Evolutionary conservation across 1,284 basidiomycete species (phyloP).

Genomic region (Ustilago sp.): DNA sequence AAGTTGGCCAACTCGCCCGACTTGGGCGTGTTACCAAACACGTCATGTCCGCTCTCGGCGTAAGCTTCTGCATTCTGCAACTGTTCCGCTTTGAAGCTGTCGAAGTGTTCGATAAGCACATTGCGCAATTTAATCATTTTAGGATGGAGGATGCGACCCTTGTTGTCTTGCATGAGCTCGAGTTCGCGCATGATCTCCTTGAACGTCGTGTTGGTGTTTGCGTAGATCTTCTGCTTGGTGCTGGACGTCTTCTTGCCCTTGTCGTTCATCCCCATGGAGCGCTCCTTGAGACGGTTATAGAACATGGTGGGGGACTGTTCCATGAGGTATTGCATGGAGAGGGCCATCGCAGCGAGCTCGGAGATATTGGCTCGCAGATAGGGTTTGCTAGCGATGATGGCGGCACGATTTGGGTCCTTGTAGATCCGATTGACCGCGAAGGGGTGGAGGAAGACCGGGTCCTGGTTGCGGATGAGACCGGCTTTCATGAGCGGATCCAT

Average conservation of each 20-base stretch:
- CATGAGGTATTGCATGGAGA: constrained; percentile 72
- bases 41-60: constrained; percentile 54
- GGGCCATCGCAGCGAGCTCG: constrained; percentile 59
- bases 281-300: constrained; percentile 69
- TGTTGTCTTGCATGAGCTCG: constrained; percentile 71
- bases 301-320: constrained; percentile 75
- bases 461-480: constrained; percentile 52
- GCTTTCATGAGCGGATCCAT: constrained; percentile 58
- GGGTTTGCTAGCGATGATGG: constrained; percentile 32
- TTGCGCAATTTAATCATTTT: constrained; percentile 84
- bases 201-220: constrained; percentile 76
- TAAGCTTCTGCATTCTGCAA: constrained; percentile 77
- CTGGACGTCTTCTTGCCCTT: constrained; percentile 67
- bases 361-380: constrained; percentile 43
- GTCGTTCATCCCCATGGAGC: constrained; percentile 65
- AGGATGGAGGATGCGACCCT: constrained; percentile 80
- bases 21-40: constrained; percentile 59
- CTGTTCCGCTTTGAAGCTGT: constrained; percentile 68
- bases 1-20: constrained; percentile 30
- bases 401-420: constrained; percentile 23
- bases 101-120: constrained; percentile 61
- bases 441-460: constrained; percentile 57
- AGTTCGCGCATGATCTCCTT: constrained; percentile 77
- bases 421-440: constrained; percentile 55
- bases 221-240: constrained; percentile 54